Evolutionary conservation across 2,329 filamentous ascomycete species (phyloP), one percentile per base, ranked within the genome.

Genomic region (Aspergillus sp.): DNA sequence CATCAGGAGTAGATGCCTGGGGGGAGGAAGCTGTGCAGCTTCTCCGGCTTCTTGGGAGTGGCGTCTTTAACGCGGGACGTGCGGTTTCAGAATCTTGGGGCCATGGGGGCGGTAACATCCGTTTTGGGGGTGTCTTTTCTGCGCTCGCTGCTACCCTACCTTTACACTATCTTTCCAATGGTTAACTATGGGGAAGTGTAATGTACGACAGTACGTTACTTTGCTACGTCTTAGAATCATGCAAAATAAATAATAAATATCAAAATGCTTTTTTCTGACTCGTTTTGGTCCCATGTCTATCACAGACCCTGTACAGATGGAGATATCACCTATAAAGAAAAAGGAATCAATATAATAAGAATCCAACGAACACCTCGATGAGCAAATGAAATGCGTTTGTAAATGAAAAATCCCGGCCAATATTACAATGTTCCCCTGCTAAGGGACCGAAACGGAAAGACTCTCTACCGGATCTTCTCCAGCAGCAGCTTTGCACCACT

Each of bases 401-500:
- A 36, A 25, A 55, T 38, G 44, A 25, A 55, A 55, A 44, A 17
- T n/a, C 41, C 53, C 53, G 21, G 53, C 53, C 39, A 44, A 47
- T 55, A 55, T 36, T 55, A 55, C 53, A 44, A 38, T 55, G 25
- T 47, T 41, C 53, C 30, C 17, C 27, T 17, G 41, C 42, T 15
- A 41, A 47, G 42, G 39, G 41, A 55, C 27, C 4, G 27, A 30
- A 10, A 21, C 32, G 13, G 25, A 32, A 30, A 6, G 2, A 8
- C 10, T 41, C 5, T 60, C 58, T 61, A 73, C 67, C 64, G 68
- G 39, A 77, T 71, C 71, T 75, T 77, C 66, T 72, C 70, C 50
- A 77, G 63, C 54, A 77, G 63, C 57, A 77, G 53, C 66, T 76
- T 77, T 7, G 74, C 80, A 47, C 81, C 81, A 36, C 80, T 82